Base-by-base conservation (phyloP, 139 green algal genomes). In the Protoeuglena noctilucae region DNA sequence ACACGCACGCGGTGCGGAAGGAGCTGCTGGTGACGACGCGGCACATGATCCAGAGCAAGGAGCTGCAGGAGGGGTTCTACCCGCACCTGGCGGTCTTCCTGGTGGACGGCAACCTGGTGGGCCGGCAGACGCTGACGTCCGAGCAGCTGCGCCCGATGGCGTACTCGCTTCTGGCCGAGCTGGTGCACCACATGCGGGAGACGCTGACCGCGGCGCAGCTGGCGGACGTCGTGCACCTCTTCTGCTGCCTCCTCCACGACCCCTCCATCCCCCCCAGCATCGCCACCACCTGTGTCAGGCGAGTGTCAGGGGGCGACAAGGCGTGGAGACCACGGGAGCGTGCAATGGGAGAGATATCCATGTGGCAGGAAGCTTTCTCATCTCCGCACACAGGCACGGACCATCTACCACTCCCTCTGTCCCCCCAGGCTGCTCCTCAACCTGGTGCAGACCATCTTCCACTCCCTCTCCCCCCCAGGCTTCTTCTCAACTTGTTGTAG, bases 391-490 rank as follows among this genome's bases (percentile, higher is more conserved):
- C 18, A 48, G 40, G 40, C 40, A 48, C 18, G 40, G 19, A 19
- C 40, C 40, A 48, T n/a, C n/a, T n/a, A n/a, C n/a, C n/a, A n/a
- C n/a, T 52, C 46, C 14, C 25, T 52, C 46, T 52, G 27, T 17
- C 46, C 25, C 46, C n/a, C n/a, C n/a, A n/a, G 85, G 21, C 72
- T 93, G 64, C 76, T 90, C 60, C 81, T 89, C 46, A 91, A 89
- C 62, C 62, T 94, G 52, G 79, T 88, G 21, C 83, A 94, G 61
- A 79, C 72, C 21, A 66, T 94, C 1, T 91, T 85, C 61, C 39
- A 28, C 18, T n/a, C n/a, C n/a, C n/a, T n/a, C n/a, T n/a, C n/a
- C n/a, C n/a, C n/a, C n/a, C n/a, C n/a, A n/a, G n/a, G n/a, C 40
- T 21, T 18, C 40, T 48, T 21, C 40, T 18, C 40, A 19, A 48